A percentile compares a stretch with the other conserved stretches of the same genome.
phyloP scores from a whole-genome alignment of 345 rosid genomes.

The Eucalyptus curtisii region DNA sequence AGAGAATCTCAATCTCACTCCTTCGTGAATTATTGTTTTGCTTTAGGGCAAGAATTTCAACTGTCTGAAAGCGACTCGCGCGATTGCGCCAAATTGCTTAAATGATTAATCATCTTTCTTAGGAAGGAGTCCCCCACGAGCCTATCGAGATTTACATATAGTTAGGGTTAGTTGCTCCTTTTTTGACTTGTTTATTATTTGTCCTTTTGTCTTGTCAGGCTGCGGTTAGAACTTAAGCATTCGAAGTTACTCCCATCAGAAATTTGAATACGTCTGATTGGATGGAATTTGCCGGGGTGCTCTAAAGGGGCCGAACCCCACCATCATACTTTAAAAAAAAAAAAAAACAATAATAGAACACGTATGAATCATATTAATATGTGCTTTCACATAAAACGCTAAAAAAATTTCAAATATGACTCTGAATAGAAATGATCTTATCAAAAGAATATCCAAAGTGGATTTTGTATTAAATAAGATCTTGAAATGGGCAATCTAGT shows the following conservation, averaged over 20 bases:
- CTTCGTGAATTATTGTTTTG: background rate
- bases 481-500: fast-evolving
- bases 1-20: background rate
- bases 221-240: background rate
- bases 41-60: background rate
- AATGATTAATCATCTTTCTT: background rate
- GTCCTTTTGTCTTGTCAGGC: background rate
- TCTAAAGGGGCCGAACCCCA: background rate
- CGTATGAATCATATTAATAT: background rate
- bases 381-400: background rate
- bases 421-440: background rate
- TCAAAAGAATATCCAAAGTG: background rate
- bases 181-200: background rate
- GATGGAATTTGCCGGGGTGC: background rate
- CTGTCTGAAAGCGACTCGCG: background rate
- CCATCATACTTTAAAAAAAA: background rate
- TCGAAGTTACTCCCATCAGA: background rate
- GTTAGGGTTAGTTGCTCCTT: background rate
- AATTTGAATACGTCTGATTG: background rate
- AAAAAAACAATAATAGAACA: too few relatives aligned
- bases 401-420: background rate
- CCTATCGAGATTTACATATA: background rate
- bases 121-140: background rate
- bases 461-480: background rate
- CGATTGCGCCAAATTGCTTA: background rate